phyloP scores from a whole-genome alignment of 2,329 filamentous ascomycete species.

The Metarhizium album region DNA sequence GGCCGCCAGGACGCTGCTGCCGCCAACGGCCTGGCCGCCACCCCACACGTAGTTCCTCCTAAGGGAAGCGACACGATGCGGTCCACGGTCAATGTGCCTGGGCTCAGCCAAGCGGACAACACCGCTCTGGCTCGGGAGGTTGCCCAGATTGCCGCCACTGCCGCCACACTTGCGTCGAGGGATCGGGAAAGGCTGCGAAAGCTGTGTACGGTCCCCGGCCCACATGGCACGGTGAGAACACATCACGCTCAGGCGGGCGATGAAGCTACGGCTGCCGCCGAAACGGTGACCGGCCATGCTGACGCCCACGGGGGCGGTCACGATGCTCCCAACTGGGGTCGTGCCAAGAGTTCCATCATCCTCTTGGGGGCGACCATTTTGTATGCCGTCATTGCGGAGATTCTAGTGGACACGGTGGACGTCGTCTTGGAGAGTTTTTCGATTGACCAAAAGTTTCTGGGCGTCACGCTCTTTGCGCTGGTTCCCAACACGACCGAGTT shows the following conservation, averaged over 20 bases:
- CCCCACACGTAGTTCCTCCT: slow-evolving; percentile 68
- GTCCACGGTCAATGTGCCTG: slow-evolving; percentile 46
- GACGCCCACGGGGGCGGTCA: slow-evolving; percentile 54
- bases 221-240: slow-evolving; percentile 13
- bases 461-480: slow-evolving; percentile 90
- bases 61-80: slow-evolving; percentile 40
- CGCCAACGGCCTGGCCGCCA: slow-evolving; percentile 35
- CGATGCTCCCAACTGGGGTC: slow-evolving; percentile 97
- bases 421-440: slow-evolving; percentile 84
- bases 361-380: slow-evolving; percentile 79
- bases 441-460: slow-evolving; percentile 94
- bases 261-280: slow-evolving; percentile 18
- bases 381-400: slow-evolving; percentile 96
- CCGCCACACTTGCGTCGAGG: slow-evolving; percentile 74
- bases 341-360: slow-evolving; percentile 80
- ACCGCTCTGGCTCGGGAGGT: slow-evolving; percentile 73
- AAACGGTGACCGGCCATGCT: slow-evolving; percentile 23
- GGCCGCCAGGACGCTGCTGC: slow-evolving; percentile 27
- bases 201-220: slow-evolving; percentile 20
- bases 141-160: slow-evolving; percentile 86
- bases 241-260: slow-evolving; percentile 24
- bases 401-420: slow-evolving; percentile 92
- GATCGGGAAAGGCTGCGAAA: slow-evolving; percentile 41
- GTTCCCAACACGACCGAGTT: slow-evolving; percentile 99
- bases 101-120: slow-evolving; percentile 74